These are phyloP conservation scores for Nakazawaea sp. DNA, from an alignment of 805 yeast genomes.

Conservation along the genomic window DNA sequence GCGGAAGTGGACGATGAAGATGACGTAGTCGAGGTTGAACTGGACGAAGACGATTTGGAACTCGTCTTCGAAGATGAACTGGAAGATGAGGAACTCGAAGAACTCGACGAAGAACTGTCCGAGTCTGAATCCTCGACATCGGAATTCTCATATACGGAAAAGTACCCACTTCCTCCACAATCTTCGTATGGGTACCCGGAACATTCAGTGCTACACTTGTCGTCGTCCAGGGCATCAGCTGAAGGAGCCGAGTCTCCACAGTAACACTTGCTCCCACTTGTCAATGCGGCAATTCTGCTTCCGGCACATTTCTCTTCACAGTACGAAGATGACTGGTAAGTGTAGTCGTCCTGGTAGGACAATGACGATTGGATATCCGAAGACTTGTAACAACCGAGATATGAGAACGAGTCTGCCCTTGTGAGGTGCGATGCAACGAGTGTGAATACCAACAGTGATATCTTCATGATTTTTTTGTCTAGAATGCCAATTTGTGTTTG, in stretches of 20 bases:
- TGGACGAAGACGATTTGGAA: constrained; percentile 9
- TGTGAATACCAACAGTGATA: no score
- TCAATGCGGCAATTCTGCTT: constrained; percentile 42
- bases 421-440: no score
- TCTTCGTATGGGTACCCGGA: constrained; percentile 52
- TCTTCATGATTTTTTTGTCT: no score
- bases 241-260: constrained; percentile 49
- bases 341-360: constrained; percentile 37
- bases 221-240: constrained; percentile 18
- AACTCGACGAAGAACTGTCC: constrained; percentile 8
- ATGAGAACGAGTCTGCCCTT: constrained; percentile 6
- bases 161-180: constrained; percentile 51
- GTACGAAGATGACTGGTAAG: constrained; percentile 52
- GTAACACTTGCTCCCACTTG: constrained; percentile 51
- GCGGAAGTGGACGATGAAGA: constrained; percentile 13
- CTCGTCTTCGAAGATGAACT: not conserved
- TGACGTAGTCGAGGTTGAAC: constrained; percentile 15
- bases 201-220: constrained; percentile 42
- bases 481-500: no score
- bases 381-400: constrained; percentile 29
- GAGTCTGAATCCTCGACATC: constrained; percentile 15
- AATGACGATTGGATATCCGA: constrained; percentile 28
- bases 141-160: constrained; percentile 35
- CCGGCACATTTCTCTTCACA: constrained; percentile 47
- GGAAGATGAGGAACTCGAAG: constrained; percentile 23